Conservation (phyloP, 23 red algal genomes). For the Gracilaria caudata region DNA sequence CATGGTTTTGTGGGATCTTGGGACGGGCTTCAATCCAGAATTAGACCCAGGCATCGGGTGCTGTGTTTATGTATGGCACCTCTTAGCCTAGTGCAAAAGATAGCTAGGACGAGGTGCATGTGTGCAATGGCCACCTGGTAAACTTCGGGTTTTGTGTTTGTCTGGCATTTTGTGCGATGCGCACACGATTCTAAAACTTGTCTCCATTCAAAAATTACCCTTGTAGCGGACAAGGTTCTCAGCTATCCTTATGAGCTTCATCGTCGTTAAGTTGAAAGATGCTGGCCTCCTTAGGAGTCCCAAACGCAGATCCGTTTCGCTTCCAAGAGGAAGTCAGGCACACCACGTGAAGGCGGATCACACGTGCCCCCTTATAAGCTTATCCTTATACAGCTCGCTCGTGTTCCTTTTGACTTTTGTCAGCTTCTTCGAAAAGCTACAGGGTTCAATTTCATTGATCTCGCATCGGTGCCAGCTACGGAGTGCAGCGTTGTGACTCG, state of each 20-base stretch:
- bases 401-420: too few relatives aligned
- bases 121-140: background rate
- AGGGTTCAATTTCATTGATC: background rate
- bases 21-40: background rate
- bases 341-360: constrained; percentile 26
- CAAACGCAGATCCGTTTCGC: too few relatives aligned
- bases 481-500: background rate
- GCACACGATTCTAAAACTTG: background rate
- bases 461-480: background rate
- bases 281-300: too few relatives aligned
- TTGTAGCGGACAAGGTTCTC: too few relatives aligned
- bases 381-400: too few relatives aligned
- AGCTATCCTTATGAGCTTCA: too few relatives aligned
- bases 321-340: constrained; percentile 22
- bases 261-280: too few relatives aligned
- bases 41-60: background rate
- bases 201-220: too few relatives aligned
- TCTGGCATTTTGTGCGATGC: background rate
- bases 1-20: background rate
- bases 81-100: background rate
- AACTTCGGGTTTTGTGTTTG: background rate
- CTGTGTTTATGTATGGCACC: background rate
- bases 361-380: too few relatives aligned
- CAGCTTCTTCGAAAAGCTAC: too few relatives aligned
- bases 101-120: background rate